Conservation (phyloP, 768 basidiomycete species). For the Rhodotorula diobovata region DNA sequence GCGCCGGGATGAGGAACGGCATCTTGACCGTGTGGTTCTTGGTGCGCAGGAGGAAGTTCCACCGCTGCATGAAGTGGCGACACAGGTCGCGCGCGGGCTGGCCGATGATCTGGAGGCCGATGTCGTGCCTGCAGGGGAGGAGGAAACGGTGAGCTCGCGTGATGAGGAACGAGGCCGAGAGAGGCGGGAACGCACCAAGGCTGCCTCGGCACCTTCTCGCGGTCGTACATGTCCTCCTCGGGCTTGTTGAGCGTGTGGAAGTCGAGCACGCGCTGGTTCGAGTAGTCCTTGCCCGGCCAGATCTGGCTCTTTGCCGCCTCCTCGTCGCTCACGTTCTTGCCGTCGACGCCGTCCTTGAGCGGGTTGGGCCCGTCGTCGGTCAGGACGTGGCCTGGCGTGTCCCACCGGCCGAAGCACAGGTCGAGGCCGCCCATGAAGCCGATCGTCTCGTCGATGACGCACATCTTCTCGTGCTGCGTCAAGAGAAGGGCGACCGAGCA, state of each 20-base stretch:
- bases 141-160: not conserved
- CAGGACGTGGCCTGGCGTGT: conserved; percentile 87
- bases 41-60: conserved; percentile 89
- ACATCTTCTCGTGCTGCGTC: conserved; percentile 87
- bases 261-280: conserved; percentile 80
- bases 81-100: conserved; percentile 91
- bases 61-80: conserved; percentile 93
- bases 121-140: conserved; percentile 71
- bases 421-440: conserved; percentile 98
- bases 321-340: conserved; percentile 47
- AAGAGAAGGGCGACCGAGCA: too few relatives aligned
- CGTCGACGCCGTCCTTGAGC: conserved; percentile 52
- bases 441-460: conserved; percentile 93
- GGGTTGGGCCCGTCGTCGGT: conserved; percentile 63
- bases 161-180: too few relatives aligned
- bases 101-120: conserved; percentile 90
- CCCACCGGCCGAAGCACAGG: conserved; percentile 94
- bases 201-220: conserved; percentile 83
- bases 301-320: conserved; percentile 50
- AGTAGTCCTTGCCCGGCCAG: conserved; percentile 97
- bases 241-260: conserved; percentile 83
- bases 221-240: conserved; percentile 91
- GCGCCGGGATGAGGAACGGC: conserved; percentile 89
- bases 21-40: conserved; percentile 90
- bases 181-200: conserved; percentile 66